Conservation (phyloP, 495 filamentous ascomycete genomes). For the Collariella sp. region DNA sequence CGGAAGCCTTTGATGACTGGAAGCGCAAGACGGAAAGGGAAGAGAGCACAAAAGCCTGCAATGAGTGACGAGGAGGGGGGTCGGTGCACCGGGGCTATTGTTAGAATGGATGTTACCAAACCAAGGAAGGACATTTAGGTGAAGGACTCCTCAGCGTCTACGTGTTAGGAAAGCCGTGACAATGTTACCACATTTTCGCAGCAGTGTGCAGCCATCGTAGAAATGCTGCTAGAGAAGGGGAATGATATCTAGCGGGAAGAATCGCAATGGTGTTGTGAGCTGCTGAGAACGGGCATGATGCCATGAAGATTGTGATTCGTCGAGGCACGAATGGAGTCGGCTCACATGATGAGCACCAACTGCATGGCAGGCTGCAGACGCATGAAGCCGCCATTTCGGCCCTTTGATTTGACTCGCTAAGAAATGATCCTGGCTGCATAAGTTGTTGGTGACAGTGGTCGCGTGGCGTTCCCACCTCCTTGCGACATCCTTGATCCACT, state of each 20-base stretch:
- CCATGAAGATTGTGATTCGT: neutral
- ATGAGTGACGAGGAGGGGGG: neutral
- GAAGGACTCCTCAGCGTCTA: too few relatives aligned
- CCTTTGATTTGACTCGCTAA: neutral
- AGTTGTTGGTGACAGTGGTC: too few relatives aligned
- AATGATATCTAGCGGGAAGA: too few relatives aligned
- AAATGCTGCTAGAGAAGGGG: too few relatives aligned
- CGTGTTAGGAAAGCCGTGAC: too few relatives aligned
- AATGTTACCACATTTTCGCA: too few relatives aligned
- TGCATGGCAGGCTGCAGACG: neutral
- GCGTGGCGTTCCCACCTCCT: too few relatives aligned
- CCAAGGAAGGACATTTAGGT: too few relatives aligned
- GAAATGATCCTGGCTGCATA: neutral
- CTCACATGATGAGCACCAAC: neutral
- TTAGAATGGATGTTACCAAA: too few relatives aligned
- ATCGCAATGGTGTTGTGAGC: neutral
- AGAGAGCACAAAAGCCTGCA: neutral
- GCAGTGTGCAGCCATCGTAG: too few relatives aligned
- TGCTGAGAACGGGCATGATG: neutral
- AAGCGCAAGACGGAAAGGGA: neutral
- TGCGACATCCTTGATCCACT: too few relatives aligned
- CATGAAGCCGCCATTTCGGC: neutral
- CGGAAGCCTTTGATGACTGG: neutral
- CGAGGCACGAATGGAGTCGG: too few relatives aligned
- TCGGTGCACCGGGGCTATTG: neutral